Evolutionary conservation across 1,139 yeast species (phyloP).

Genomic region (Tardiomyces depauwii): DNA sequence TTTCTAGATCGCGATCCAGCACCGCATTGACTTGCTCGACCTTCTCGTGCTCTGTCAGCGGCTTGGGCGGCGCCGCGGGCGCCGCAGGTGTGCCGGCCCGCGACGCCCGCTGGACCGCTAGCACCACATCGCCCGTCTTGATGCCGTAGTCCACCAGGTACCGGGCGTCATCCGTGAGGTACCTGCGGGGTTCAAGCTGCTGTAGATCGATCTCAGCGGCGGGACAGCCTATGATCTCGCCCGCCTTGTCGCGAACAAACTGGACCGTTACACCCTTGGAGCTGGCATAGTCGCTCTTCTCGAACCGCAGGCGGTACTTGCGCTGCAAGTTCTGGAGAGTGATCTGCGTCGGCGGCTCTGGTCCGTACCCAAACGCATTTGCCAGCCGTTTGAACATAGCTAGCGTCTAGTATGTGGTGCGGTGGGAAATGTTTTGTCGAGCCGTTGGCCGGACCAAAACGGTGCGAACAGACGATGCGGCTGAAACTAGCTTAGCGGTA

Average conservation of each 20-base stretch:
- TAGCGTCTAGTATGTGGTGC: no score
- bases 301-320: no score
- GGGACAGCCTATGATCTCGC: conserved; percentile 40
- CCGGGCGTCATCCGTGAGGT: conserved; percentile 21
- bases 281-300: no score
- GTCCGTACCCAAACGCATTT: no score
- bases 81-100: conserved; percentile 9
- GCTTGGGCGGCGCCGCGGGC: conserved; percentile 18
- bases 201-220: conserved; percentile 28
- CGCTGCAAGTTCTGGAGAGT: no score
- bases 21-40: conserved; percentile 19
- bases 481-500: no score
- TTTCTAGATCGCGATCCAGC: conserved; percentile 20
- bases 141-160: conserved; percentile 22
- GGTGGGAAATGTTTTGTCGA: no score
- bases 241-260: conserved; percentile 36
- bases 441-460: no score
- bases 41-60: conserved; percentile 7
- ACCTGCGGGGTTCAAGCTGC: conserved; percentile 16
- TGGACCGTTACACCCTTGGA: conserved; percentile 50
- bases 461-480: no score
- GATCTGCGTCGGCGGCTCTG: no score
- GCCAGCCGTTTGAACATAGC: no score
- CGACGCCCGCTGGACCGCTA: conserved; percentile 14
- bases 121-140: conserved; percentile 19